Evolutionary conservation across 306 rosid genomes (phyloP).

Genomic region (Geum urbanum): DNA sequence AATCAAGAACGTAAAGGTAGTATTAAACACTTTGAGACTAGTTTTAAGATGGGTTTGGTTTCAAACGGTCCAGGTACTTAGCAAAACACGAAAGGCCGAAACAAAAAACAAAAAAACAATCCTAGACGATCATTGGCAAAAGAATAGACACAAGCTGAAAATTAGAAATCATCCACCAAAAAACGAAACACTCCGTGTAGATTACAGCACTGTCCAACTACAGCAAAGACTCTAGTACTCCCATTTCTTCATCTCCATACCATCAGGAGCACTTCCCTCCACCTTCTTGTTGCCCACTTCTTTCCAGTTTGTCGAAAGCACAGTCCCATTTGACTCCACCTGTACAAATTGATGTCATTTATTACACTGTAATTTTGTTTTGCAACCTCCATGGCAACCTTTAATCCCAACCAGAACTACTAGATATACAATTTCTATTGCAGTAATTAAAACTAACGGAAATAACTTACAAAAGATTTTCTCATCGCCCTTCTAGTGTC

Average conservation of each 20-base stretch:
- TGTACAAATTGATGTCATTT: constrained; percentile 13
- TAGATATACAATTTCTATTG: neutral
- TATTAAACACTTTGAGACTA: constrained; percentile 1
- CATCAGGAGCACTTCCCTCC: constrained; percentile 96
- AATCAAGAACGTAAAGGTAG: neutral
- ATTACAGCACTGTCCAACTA: neutral
- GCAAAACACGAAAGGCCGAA: neutral
- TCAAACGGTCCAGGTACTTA: neutral
- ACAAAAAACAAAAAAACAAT: no score
- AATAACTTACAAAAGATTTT: constrained; percentile 76
- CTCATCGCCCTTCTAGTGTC: constrained; percentile 90
- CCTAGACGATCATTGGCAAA: constrained; percentile 1
- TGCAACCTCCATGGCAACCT: neutral
- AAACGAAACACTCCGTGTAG: constrained; percentile 29
- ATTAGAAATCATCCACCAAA: constrained; percentile 3
- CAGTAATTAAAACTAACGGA: neutral
- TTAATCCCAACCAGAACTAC: neutral
- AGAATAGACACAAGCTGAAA: neutral
- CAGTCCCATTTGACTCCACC: constrained; percentile 93
- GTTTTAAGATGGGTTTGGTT: neutral
- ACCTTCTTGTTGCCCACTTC: constrained; percentile 92
- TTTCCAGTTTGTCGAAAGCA: constrained; percentile 93
- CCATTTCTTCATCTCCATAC: constrained; percentile 96
- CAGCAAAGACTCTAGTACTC: constrained; percentile 38
- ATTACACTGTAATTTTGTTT: neutral